These are phyloP conservation scores for Syzygium malaccense DNA, from an alignment of 441 rosid genomes.

Conservation along the genomic window DNA sequence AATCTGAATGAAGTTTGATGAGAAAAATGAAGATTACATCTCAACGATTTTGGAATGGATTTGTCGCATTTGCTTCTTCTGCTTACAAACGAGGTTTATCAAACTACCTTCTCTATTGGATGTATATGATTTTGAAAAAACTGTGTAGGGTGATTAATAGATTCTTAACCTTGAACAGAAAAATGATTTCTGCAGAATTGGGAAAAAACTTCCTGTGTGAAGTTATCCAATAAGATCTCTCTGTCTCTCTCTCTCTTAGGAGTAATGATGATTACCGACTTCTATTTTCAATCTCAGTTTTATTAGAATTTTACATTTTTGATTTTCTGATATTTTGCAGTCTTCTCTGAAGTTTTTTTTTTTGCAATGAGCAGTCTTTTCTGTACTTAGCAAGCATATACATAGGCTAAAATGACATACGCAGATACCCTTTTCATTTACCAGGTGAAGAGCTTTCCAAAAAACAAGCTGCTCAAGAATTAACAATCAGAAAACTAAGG, in stretches of 20 bases:
- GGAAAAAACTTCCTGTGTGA: not conserved
- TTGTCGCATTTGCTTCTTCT: not conserved
- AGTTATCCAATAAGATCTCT: not conserved
- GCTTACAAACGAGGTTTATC: not conserved
- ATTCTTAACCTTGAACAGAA: not conserved
- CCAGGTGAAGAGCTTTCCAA: conserved; percentile 99
- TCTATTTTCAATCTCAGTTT: not conserved
- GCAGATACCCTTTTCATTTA: conserved; percentile 7
- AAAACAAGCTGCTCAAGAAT: conserved; percentile 97
- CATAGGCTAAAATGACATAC: not conserved
- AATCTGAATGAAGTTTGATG: not conserved
- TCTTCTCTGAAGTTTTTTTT: not conserved
- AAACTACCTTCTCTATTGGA: not conserved
- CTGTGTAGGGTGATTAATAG: not conserved
- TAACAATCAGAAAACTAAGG: conserved; percentile 90
- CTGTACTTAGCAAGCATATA: not conserved
- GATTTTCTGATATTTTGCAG: not conserved
- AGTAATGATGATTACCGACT: not conserved
- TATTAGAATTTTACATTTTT: not conserved
- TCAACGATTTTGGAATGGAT: not conserved
- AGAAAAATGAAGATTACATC: not conserved
- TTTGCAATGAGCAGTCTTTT: not conserved
- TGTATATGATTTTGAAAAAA: not conserved
- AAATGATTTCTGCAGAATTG: not conserved
- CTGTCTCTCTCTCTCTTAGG: not conserved